A percentile compares a stretch with the other conserved stretches of the same genome.
These are phyloP conservation scores for Fusarium sp. DNA, from an alignment of 2,329 filamentous ascomycete genomes.

Conservation along the genomic window DNA sequence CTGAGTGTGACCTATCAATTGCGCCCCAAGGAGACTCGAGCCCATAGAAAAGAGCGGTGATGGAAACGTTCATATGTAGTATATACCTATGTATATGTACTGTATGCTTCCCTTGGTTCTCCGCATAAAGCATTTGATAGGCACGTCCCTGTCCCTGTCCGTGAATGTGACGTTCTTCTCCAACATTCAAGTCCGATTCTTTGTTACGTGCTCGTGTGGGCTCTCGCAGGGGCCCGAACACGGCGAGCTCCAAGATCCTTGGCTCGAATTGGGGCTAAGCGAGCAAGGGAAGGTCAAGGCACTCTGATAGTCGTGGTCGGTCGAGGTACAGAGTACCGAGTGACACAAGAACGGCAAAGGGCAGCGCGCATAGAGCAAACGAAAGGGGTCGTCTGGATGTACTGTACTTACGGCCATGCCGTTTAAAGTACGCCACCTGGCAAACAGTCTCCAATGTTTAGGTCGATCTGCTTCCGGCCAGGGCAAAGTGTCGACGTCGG, in stretches of 20 bases:
- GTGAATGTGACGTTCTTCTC: slow-evolving; percentile 44
- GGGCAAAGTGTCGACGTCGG: slow-evolving; percentile 42
- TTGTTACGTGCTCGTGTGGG: slow-evolving; percentile 48
- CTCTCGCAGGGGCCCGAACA: slow-evolving; percentile 41
- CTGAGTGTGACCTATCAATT: slow-evolving; percentile 13
- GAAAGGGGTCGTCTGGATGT: slow-evolving; percentile 14
- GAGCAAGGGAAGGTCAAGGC: slow-evolving; percentile 38
- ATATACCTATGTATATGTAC: background rate
- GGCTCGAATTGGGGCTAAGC: slow-evolving; percentile 41
- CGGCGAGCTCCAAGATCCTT: slow-evolving; percentile 43
- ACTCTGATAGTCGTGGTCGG: background rate
- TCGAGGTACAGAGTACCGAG: slow-evolving; percentile 39
- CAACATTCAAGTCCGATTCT: slow-evolving; percentile 40
- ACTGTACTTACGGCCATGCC: slow-evolving; percentile 43
- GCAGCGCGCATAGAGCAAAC: slow-evolving; percentile 4
- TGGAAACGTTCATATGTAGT: slow-evolving; percentile 8
- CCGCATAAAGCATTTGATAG: slow-evolving; percentile 36
- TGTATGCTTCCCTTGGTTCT: slow-evolving; percentile 30
- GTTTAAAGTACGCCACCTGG: slow-evolving; percentile 41
- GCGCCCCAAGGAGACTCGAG: slow-evolving; percentile 6
- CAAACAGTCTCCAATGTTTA: slow-evolving; percentile 36
- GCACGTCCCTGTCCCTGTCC: slow-evolving; percentile 29
- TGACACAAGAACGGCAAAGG: slow-evolving; percentile 37
- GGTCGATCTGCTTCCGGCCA: slow-evolving; percentile 48
- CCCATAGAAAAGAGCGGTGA: slow-evolving; percentile 40